These are phyloP conservation scores for Melanomma pulvis-pyrius DNA, from an alignment of 495 filamentous ascomycete genomes.

Conservation along the genomic window DNA sequence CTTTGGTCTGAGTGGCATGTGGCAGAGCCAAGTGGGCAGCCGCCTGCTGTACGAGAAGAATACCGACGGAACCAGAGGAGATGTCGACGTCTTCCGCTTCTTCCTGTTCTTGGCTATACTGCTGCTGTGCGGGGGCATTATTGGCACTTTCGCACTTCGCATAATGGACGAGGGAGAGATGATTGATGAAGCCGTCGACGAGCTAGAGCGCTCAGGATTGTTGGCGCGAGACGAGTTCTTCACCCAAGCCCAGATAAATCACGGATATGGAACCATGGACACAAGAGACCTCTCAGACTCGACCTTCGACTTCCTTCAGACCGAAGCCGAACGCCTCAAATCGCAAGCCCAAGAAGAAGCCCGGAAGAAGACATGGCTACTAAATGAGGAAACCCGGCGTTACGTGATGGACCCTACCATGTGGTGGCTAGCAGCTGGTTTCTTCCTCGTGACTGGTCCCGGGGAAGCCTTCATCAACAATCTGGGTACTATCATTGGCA, in stretches of 20 bases:
- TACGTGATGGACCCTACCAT: constrained; percentile 88
- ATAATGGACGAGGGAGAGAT: constrained; percentile 71
- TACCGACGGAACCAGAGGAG: constrained; percentile 66
- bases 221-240: constrained; percentile 72
- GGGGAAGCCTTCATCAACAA: constrained; percentile 98
- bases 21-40: constrained; percentile 86
- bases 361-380: constrained; percentile 77
- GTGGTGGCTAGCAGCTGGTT: constrained; percentile 90
- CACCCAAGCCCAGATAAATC: constrained; percentile 39
- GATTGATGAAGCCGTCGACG: constrained; percentile 82
- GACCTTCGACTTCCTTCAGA: constrained; percentile 50
- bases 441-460: constrained; percentile 91
- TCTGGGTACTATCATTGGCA: constrained; percentile 87
- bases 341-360: constrained; percentile 65
- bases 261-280: constrained; percentile 60
- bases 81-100: constrained; percentile 82
- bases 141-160: constrained; percentile 72
- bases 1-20: constrained; percentile 92
- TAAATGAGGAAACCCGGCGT: constrained; percentile 81
- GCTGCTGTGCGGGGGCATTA: constrained; percentile 67
- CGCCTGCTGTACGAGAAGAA: constrained; percentile 69
- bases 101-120: constrained; percentile 78
- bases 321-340: constrained; percentile 51
- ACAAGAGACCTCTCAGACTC: constrained; percentile 53
- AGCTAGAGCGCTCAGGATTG: constrained; percentile 82